Conservation (phyloP, 345 rosid species). For the Pistacia vera region DNA sequence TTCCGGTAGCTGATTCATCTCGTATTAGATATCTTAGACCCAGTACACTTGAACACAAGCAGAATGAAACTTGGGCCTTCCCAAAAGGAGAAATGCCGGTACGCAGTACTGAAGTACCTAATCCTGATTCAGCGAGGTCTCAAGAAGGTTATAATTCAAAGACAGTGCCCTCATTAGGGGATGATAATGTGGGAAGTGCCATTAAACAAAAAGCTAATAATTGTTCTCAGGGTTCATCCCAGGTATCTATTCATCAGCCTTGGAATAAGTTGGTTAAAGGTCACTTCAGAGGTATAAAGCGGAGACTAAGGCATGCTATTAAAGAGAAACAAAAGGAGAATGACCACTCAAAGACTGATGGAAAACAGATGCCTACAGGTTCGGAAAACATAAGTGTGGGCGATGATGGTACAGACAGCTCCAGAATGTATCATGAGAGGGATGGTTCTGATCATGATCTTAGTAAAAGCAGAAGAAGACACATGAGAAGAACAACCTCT, state of each 20-base stretch:
- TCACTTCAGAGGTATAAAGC: slow-evolving; percentile 59
- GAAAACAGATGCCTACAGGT: slow-evolving; percentile 21
- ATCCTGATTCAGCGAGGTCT: slow-evolving; percentile 14
- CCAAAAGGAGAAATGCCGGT: slow-evolving; percentile 33
- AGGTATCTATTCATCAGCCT: slow-evolving; percentile 39
- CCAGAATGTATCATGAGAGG: slow-evolving; percentile 10
- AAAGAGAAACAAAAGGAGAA: slow-evolving; percentile 44
- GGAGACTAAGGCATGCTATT: slow-evolving; percentile 53
- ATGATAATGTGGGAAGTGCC: slow-evolving; percentile 8
- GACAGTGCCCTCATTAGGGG: neutral
- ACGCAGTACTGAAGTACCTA: slow-evolving; percentile 11
- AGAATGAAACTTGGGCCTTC: slow-evolving; percentile 66
- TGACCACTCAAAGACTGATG: slow-evolving; percentile 6
- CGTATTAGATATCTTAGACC: slow-evolving; percentile 33
- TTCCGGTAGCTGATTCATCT: slow-evolving; percentile 55
- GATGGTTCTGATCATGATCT: slow-evolving; percentile 26
- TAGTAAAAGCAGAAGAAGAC: slow-evolving; percentile 4
- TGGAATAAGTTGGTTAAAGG: slow-evolving; percentile 49
- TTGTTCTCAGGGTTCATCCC: slow-evolving; percentile 23
- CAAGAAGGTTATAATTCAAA: slow-evolving; percentile 17
- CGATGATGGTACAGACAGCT: slow-evolving; percentile 26
- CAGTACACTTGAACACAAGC: slow-evolving; percentile 71
- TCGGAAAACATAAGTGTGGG: neutral
- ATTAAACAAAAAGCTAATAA: slow-evolving; percentile 28
- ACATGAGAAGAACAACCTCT: slow-evolving; percentile 45